Base-by-base conservation (phyloP, 306 rosid species). In the Cicer pinnatifidum region DNA sequence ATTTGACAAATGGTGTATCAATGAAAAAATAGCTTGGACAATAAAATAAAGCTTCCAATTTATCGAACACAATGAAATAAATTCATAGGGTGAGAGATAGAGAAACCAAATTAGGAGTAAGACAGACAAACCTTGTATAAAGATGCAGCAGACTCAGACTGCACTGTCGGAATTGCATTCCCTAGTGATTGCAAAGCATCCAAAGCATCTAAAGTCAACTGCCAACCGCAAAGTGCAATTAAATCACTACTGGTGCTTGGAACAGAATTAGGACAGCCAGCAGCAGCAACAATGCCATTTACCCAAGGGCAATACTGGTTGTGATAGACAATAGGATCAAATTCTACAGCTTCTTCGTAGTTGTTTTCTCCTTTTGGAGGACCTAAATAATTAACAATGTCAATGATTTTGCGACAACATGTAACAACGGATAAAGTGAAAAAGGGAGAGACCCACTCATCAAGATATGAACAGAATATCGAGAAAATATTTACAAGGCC, bases 91-190 rank as follows among this genome's bases (percentile, higher is more conserved):
- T 50, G 41, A 35, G 33, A 67, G 48, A 44, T 28, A 41, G 56
- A 60, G 39, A 82, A 44, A 71, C 66, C 33, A 77, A 60, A 13
- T 16, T 28, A 39, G 7, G 9, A 28, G 73, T 45, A 48, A 81
- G 54, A 70, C 40, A 78, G 64, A 65, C 82, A 70, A 28, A 95
- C 99, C 97, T 91, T 91, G 92, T 87, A 91, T 72, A 91, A 79
- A 45, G 99, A 95, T 51, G 99, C 99, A 53, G 99, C 99, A 83
- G 99, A 95, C 84, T 95, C 97, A 12, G 99, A 95, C 74, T 89
- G 91, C 66, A 82, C 83, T 1, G 83, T 82, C 57, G 88, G 97
- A 82, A 95, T 89, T 41, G 88, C 97, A 78, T 69, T 83, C 53
- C 89, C 97, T 59, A 89, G 64, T 1, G 92, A 90, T 53, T 75